Evolutionary conservation across 306 rosid genomes (phyloP).

Genomic region (Cucurbita ficifolia): DNA sequence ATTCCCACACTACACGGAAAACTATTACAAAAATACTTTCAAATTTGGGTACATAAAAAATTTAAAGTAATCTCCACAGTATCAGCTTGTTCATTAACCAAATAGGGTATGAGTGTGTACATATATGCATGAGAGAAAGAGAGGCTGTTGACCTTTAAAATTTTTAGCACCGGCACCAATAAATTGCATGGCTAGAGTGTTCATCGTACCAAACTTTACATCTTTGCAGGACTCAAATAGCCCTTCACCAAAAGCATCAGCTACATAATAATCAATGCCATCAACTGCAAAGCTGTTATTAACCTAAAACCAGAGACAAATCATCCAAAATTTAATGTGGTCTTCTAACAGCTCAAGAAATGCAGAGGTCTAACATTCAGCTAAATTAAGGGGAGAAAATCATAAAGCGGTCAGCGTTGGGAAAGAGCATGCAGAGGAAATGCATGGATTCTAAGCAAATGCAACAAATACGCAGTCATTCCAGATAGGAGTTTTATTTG

Average conservation of each 20-base stretch:
- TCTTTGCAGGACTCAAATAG: constrained; percentile 90
- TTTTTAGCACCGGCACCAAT: constrained; percentile 85
- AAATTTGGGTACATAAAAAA: neutral
- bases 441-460: neutral
- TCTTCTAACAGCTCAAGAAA: neutral
- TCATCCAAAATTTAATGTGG: constrained; percentile 1
- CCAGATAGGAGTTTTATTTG: neutral
- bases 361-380: neutral
- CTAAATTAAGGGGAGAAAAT: neutral
- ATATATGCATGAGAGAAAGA: constrained; percentile 1
- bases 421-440: neutral
- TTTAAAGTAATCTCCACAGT: neutral
- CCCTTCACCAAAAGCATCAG: constrained; percentile 87
- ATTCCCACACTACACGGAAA: neutral
- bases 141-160: constrained; percentile 44
- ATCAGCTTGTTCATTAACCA: neutral
- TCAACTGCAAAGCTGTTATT: constrained; percentile 60
- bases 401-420: neutral
- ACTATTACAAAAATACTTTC: neutral
- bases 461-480: neutral
- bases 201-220: constrained; percentile 83
- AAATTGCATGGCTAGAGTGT: constrained; percentile 68
- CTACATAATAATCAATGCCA: constrained; percentile 63
- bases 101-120: neutral
- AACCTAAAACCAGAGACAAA: constrained; percentile 31